Conservation (phyloP, 2,329 filamentous ascomycete species). For the Rutstroemia sp. region DNA sequence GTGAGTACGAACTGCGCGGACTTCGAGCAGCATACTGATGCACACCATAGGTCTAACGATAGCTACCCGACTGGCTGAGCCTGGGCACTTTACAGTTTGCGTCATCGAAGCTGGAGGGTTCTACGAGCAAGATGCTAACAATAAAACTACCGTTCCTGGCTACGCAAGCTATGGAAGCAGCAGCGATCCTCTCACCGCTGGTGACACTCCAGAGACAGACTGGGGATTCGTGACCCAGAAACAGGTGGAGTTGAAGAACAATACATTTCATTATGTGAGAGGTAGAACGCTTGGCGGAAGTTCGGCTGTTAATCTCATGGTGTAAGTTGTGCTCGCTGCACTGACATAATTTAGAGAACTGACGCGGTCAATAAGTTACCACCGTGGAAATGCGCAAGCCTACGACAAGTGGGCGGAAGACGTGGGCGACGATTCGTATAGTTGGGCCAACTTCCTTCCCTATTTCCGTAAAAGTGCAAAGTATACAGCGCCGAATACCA, state of each 20-base stretch:
- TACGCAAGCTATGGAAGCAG: conserved; percentile 1
- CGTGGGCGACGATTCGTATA: not conserved
- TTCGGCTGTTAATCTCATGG: conserved; percentile 31
- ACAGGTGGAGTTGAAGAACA: not conserved
- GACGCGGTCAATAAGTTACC: not conserved
- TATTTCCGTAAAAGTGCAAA: not conserved
- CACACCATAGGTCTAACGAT: conserved; percentile 11
- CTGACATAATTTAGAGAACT: not conserved
- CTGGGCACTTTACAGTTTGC: not conserved
- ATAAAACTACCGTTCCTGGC: not conserved
- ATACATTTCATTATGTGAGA: conserved; percentile 20
- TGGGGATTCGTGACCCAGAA: conserved; percentile 6
- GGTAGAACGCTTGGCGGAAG: conserved; percentile 31
- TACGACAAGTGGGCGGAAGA: conserved; percentile 2
- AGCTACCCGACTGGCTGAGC: conserved; percentile 5
- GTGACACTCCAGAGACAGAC: conserved; percentile 3
- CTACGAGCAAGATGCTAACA: not conserved
- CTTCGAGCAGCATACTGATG: not conserved
- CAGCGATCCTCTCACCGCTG: not conserved
- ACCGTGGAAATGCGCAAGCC: not conserved
- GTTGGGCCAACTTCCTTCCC: not conserved
- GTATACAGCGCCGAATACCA: not conserved
- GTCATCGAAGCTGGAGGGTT: not conserved
- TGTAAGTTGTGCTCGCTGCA: conserved; percentile 8
- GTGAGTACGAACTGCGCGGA: not conserved